Conservation (phyloP, 2,329 filamentous ascomycete genomes). For the Gliomastix tumulicola region DNA sequence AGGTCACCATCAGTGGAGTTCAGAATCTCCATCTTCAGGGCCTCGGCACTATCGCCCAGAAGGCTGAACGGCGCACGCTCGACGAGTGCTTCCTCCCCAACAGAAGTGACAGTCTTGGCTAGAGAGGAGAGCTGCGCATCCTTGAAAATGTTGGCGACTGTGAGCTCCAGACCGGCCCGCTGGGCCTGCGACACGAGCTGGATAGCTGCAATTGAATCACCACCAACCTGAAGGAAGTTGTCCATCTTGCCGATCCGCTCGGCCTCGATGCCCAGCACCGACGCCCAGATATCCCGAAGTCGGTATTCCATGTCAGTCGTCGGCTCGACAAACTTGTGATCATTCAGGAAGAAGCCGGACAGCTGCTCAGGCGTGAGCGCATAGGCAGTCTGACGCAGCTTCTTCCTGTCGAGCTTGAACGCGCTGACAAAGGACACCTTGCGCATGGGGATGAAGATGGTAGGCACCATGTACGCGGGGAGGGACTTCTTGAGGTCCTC, state of each 20-base stretch:
- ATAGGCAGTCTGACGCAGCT: background rate
- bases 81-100: background rate
- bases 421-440: conserved; percentile 14
- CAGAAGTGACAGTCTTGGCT: conserved; percentile 1
- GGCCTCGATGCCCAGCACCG: conserved; percentile 1
- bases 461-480: conserved; percentile 6
- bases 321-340: background rate
- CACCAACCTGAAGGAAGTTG: conserved; percentile 30
- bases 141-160: conserved; percentile 5
- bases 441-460: conserved; percentile 1
- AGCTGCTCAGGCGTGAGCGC: background rate
- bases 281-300: background rate
- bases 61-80: background rate
- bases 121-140: conserved; percentile 2
- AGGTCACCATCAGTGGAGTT: background rate
- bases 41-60: background rate
- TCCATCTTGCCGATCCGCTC: conserved; percentile 3
- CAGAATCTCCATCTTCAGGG: background rate
- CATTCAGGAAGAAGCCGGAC: background rate
- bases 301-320: background rate
- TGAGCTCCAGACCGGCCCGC: background rate
- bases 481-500: conserved; percentile 1
- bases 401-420: conserved; percentile 8
- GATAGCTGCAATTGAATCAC: conserved; percentile 25
- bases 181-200: background rate